Percentiles rank a stretch among this genome's conserved stretches.
Conservation (phyloP, 192 early-diverging fungal genomes). For the Podila epigama region DNA sequence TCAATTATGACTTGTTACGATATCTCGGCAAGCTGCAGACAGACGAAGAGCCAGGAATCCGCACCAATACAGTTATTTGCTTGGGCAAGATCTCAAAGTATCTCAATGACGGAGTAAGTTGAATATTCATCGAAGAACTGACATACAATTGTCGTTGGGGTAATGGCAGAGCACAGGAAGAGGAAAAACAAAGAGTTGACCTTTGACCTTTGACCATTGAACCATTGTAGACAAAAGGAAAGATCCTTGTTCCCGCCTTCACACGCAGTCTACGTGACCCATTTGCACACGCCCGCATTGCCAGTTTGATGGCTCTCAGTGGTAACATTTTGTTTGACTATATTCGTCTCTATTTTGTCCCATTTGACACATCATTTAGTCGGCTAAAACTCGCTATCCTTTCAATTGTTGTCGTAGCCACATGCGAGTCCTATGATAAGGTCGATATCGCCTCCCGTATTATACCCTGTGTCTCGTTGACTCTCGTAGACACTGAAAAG, state of each 20-base stretch:
- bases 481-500: conserved; percentile 85
- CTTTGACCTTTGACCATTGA: too few relatives aligned
- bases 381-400: background rate
- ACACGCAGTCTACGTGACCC: conserved; percentile 83
- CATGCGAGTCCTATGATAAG: conserved; percentile 72
- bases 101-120: conserved; percentile 73
- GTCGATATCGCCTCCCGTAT: conserved; percentile 75
- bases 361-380: too few relatives aligned
- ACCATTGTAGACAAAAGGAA: conserved; percentile 76
- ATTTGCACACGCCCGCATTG: conserved; percentile 87
- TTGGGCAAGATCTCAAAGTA: conserved; percentile 89
- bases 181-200: too few relatives aligned
- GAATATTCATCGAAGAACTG: background rate
- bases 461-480: conserved; percentile 73
- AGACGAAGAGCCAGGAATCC: conserved; percentile 94
- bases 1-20: conserved; percentile 86
- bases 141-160: too few relatives aligned
- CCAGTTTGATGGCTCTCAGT: conserved; percentile 80
- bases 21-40: conserved; percentile 89
- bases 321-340: too few relatives aligned
- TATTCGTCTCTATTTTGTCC: too few relatives aligned
- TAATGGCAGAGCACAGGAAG: too few relatives aligned
- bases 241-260: conserved; percentile 86
- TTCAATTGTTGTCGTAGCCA: conserved; percentile 58
- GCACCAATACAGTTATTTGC: conserved; percentile 96